Conservation (phyloP, 306 rosid genomes). For the Luffa acutangula region DNA sequence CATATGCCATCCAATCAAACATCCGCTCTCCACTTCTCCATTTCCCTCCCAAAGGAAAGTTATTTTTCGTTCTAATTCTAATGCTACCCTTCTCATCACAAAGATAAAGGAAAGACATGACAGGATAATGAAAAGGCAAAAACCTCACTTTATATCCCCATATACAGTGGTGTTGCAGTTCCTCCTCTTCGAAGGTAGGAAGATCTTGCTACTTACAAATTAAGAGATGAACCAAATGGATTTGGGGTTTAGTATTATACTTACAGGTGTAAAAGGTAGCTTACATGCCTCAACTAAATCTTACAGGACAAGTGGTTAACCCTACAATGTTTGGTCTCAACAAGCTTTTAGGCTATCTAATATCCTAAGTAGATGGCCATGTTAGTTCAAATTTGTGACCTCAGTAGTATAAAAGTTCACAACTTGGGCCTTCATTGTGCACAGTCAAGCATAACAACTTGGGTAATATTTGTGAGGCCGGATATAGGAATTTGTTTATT, state of each 20-base stretch:
- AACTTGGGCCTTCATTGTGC: background rate
- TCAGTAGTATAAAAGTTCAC: background rate
- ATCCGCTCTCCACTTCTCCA: background rate
- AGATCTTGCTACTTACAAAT: too few species aligned
- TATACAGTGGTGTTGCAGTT: conserved; percentile 46
- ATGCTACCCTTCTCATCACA: background rate
- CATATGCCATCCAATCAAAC: background rate
- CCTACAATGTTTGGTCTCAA: background rate
- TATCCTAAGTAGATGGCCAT: background rate
- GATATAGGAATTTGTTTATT: background rate
- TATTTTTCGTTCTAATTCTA: background rate
- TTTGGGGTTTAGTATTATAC: background rate
- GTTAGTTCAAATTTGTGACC: background rate
- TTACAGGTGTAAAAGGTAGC: background rate
- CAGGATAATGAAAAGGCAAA: background rate
- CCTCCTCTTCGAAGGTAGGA: conserved; percentile 68
- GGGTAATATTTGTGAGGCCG: background rate
- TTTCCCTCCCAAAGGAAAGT: background rate
- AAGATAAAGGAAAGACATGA: background rate
- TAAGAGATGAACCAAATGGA: too few species aligned
- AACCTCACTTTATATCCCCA: background rate
- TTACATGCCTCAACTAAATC: background rate
- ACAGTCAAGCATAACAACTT: background rate
- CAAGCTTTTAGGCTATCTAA: background rate
- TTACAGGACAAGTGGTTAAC: background rate